Conservation (phyloP, 2,329 filamentous ascomycete species). For the Colletotrichum sojae region DNA sequence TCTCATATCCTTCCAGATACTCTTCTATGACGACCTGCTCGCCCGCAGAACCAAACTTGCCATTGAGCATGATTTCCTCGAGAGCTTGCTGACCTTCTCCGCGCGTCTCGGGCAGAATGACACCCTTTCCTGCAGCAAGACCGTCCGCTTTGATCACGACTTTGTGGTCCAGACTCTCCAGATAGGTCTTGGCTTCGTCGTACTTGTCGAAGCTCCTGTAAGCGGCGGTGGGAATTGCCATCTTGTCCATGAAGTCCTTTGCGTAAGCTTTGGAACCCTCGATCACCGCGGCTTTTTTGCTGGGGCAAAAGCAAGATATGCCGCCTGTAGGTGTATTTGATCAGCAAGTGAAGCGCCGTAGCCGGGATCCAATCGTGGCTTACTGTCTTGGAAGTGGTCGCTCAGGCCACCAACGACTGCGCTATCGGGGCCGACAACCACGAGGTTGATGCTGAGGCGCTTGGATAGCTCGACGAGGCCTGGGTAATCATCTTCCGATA, state of each 20-base stretch:
- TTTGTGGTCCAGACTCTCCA: slow-evolving; percentile 78
- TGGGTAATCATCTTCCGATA: slow-evolving; percentile 83
- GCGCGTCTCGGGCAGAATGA: slow-evolving; percentile 87
- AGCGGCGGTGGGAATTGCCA: slow-evolving; percentile 89
- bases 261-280: slow-evolving; percentile 98
- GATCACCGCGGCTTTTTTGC: slow-evolving; percentile 86
- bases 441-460: slow-evolving; percentile 81
- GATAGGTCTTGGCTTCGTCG: slow-evolving; percentile 79
- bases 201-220: slow-evolving; percentile 89
- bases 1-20: slow-evolving; percentile 90
- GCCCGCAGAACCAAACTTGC: slow-evolving; percentile 88
- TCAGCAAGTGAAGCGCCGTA: background rate
- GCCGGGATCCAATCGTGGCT: background rate
- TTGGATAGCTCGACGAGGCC: slow-evolving; percentile 82
- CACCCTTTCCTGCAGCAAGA: slow-evolving; percentile 94
- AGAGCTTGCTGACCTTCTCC: slow-evolving; percentile 87
- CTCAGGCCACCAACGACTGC: slow-evolving; percentile 94
- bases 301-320: slow-evolving; percentile 89
- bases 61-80: slow-evolving; percentile 90
- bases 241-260: slow-evolving; percentile 96
- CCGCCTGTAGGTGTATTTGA: slow-evolving; percentile 59
- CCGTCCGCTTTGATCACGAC: slow-evolving; percentile 96
- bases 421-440: slow-evolving; percentile 92
- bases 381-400: slow-evolving; percentile 77
- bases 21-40: slow-evolving; percentile 97